Evolutionary conservation across 192 early-diverging fungal genomes (phyloP), one percentile per base, ranked within the genome.

Genomic region (Phlyctochytrium planicorne): DNA sequence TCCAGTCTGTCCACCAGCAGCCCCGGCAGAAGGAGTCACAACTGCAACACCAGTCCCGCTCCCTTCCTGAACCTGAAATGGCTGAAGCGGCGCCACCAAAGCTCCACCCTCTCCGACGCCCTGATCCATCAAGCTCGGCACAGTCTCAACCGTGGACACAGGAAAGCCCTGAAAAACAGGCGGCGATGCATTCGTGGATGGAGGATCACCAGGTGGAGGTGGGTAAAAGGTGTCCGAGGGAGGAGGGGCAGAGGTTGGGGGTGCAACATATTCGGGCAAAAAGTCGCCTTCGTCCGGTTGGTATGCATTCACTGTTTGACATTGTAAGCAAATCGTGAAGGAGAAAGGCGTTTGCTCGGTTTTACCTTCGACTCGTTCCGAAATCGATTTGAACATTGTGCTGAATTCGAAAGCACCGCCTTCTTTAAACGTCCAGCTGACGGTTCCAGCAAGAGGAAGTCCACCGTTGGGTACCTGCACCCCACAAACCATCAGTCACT

Each of bases 391-490:
- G 60, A 23, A 66, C 56, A 66, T 62, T 10, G 57, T 23, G 53
- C n/a, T n/a, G 56, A 83, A 83, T 33, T 83, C 78, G 65, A 84
- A 84, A 12, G 75, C 82, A 3, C 80, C 81, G 40, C 81, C 81
- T 66, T 83, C 81, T 52, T 78, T 81, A 33, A 83, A 83, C 1
- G 69, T 76, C 27, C 71, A 55, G 37, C 69, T 77, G 25, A 83
- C 20, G 55, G 70, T 25, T 17, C 70, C 81, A 2, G 69, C 59
- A 12, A 68, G 64, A 34, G 74, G n/a, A 3, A 83, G 47, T 40
- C 81, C 81, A 33, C 81, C 81, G 53, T 69, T 62, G 3, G 62
- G 68, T 14, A 47, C 40, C 40, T 47, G 20, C 40, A 20, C 6
- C 20, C 20, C 40, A 20, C 20, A 14, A 14, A 47, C 10, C 10